Evolutionary conservation across 768 basidiomycete species (phyloP).

Genomic region (Mycena venus): DNA sequence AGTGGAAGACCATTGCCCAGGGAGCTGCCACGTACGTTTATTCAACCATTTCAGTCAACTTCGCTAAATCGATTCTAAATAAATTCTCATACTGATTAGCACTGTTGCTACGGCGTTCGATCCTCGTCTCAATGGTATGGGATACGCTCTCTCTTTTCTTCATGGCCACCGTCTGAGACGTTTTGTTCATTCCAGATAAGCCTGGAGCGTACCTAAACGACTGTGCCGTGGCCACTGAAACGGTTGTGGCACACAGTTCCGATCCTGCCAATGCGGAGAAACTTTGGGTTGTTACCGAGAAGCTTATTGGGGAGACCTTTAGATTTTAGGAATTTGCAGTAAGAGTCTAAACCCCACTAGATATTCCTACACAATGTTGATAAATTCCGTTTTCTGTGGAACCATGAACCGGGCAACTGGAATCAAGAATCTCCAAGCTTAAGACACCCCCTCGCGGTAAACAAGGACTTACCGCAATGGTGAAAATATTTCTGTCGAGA

Average conservation of each 20-base stretch:
- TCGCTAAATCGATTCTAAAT: too few species aligned
- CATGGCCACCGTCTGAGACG: too few species aligned
- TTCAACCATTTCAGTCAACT: too few species aligned
- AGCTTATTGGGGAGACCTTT: constrained; percentile 14
- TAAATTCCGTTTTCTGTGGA: too few species aligned
- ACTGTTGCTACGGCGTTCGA: constrained; percentile 15
- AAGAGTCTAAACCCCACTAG: too few species aligned
- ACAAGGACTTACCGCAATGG: too few species aligned
- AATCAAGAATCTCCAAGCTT: too few species aligned
- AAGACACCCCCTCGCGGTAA: too few species aligned
- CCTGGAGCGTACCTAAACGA: constrained; percentile 10
- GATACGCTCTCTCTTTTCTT: neutral
- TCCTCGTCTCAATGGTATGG: constrained; percentile 5
- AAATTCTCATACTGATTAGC: too few species aligned
- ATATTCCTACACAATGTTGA: too few species aligned
- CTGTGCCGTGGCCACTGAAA: neutral
- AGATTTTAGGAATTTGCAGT: neutral
- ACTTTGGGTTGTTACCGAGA: constrained; percentile 16
- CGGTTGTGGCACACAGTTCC: constrained; percentile 3
- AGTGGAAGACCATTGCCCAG: constrained; percentile 10
- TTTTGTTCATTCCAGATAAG: neutral
- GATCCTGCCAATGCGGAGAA: constrained; percentile 2
- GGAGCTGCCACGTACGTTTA: constrained; percentile 10
- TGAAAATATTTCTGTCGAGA: too few species aligned
- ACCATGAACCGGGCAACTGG: too few species aligned